Conservation (phyloP, 2,329 filamentous ascomycete species). For the Colletotrichum navitas region DNA sequence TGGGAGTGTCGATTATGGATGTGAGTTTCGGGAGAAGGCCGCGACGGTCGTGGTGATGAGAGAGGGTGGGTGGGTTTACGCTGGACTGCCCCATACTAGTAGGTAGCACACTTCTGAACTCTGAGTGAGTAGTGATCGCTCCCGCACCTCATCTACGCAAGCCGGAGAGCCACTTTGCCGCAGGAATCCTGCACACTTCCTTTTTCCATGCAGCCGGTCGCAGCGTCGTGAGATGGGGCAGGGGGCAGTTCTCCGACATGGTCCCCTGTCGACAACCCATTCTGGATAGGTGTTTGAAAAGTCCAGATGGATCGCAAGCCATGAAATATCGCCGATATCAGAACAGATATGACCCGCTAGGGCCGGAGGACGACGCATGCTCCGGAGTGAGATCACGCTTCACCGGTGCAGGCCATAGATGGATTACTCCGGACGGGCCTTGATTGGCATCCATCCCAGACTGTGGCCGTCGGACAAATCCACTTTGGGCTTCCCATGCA, state of each 20-base stretch:
- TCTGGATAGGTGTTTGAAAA: slow-evolving; percentile 9
- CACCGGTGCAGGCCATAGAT: background rate
- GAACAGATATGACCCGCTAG: slow-evolving; percentile 6
- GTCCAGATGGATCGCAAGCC: slow-evolving; percentile 21
- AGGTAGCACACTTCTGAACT: slow-evolving; percentile 16
- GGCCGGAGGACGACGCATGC: slow-evolving; percentile 10
- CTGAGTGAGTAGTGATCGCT: slow-evolving; percentile 27
- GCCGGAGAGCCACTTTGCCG: slow-evolving; percentile 33
- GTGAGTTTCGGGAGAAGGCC: slow-evolving; percentile 34
- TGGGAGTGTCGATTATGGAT: slow-evolving; percentile 30
- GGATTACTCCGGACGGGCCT: slow-evolving; percentile 20
- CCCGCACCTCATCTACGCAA: slow-evolving; percentile 39
- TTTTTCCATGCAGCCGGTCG: slow-evolving; percentile 31
- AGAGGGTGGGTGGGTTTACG: slow-evolving; percentile 21
- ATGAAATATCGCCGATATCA: slow-evolving; percentile 8
- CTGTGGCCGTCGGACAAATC: slow-evolving; percentile 25
- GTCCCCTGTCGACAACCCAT: slow-evolving; percentile 24
- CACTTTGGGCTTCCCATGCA: slow-evolving; percentile 29
- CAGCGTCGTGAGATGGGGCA: slow-evolving; percentile 32
- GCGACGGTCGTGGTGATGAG: slow-evolving; percentile 24
- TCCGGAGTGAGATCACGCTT: slow-evolving; percentile 6
- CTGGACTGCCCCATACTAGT: slow-evolving; percentile 10
- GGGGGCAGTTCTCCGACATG: slow-evolving; percentile 25
- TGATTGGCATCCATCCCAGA: slow-evolving; percentile 34
- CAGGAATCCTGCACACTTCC: slow-evolving; percentile 34